Conservation (phyloP, 495 filamentous ascomycete genomes). For the Penicillium verhagenii region DNA sequence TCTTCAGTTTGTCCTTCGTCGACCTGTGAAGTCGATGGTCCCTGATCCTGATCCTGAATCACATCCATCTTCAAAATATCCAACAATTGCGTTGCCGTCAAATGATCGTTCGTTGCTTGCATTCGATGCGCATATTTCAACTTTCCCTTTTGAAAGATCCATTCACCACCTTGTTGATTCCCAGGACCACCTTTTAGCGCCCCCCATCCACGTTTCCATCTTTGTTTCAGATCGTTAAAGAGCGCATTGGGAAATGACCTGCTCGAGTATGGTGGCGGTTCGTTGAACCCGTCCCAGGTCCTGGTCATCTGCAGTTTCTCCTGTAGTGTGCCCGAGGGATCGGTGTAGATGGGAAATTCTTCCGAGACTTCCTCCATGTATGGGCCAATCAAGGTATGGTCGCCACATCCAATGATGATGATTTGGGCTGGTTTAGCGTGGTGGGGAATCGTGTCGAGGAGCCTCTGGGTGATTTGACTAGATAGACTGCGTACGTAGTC, state of each 20-base stretch:
- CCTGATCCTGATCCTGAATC: too few relatives aligned
- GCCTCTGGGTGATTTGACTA: constrained; percentile 12
- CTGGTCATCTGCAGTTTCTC: not conserved
- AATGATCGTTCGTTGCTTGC: constrained; percentile 24
- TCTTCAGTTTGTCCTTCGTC: too few relatives aligned
- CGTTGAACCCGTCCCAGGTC: constrained; percentile 7
- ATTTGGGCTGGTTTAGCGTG: constrained; percentile 19
- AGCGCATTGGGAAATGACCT: constrained; percentile 7
- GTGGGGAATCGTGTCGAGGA: constrained; percentile 18
- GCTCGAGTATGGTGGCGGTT: constrained; percentile 15
- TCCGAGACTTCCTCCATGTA: constrained; percentile 19
- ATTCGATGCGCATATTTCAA: constrained; percentile 25
- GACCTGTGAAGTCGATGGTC: too few relatives aligned
- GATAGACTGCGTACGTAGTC: constrained; percentile 22
- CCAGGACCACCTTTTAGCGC: constrained; percentile 14
- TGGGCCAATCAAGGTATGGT: constrained; percentile 18
- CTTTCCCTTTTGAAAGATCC: constrained; percentile 22
- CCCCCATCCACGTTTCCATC: constrained; percentile 10
- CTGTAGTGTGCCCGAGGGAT: constrained; percentile 10
- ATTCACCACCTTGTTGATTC: constrained; percentile 25
- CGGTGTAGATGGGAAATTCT: constrained; percentile 24
- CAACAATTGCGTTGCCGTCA: constrained; percentile 26
- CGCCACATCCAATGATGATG: constrained; percentile 29
- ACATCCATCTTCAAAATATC: constrained; percentile 18
- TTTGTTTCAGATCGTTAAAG: constrained; percentile 16